Base-by-base conservation (phyloP, 2,329 filamentous ascomycete species). In the Westerdykella ornata region DNA sequence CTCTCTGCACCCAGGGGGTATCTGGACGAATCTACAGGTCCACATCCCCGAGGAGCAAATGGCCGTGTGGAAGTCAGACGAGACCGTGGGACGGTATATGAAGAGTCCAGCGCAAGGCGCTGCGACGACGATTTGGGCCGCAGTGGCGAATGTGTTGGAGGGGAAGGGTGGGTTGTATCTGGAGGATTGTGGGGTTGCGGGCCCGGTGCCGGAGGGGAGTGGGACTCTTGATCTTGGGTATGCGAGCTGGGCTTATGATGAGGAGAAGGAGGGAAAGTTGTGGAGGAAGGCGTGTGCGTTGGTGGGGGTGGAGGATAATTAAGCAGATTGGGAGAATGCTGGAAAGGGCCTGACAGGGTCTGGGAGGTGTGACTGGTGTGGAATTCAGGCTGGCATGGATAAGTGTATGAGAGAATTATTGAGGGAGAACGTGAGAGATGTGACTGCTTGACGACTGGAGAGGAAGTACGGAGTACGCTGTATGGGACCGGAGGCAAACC, bases 131-230 rank as follows among this genome's bases (percentile, higher is more conserved):
- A 62, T 73, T 0, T 72, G 63, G 59, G 72, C 70, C 0, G 72
- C 70, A 0, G 48, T 71, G 2, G 62, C 53, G 2, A 63, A 57
- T 38, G 66, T 65, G 18, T 69, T 64, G 60, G 69, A 74, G 53
- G 68, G 62, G 2, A 69, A 63, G 46, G 75, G 72, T 3, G 72
- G 72, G 3, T 65, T 59, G 45, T 76, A 74, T 48, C 49, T 76
- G 18, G 60, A 60, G 13, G 55, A 75, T 31, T 53, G 45, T 38
- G 35, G 37, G 22, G 43, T 58, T 32, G 53, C 59, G 31, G 46
- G 39, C 14, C 58, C 60, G 22, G 48, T 60, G 43, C 49, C 53
- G 43, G 48, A 54, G 30, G 51, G 50, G 3, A 2, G 3, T 26
- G 22, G 12, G 8, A 4, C 4, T 26, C 3, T 11, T 26, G 28